Evolutionary conservation across 2,329 filamentous ascomycete species (phyloP), one percentile per base, ranked within the genome.

Genomic region (Xenoacremonium recifei): DNA sequence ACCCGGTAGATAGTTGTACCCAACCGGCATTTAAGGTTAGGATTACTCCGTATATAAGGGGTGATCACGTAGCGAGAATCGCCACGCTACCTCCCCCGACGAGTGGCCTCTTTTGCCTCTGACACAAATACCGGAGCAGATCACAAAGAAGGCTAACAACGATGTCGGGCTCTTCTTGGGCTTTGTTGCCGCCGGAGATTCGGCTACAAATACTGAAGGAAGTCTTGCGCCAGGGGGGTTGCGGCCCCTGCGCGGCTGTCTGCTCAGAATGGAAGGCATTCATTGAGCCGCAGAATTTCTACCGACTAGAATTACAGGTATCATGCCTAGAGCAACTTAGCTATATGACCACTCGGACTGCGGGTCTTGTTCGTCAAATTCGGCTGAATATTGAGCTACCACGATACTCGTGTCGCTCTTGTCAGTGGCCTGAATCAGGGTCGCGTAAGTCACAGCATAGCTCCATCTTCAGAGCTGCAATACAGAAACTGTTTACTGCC

Each of bases 401-500:
- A 37, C 33, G 42, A 39, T 48, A 48, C 17, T n/a, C 39, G 11
- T 48, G 45, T 48, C 45, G 27, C 17, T 39, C 18, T 40, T 48
- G 45, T 39, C 35, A 38, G 29, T 21, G 30, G 37, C 21, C 9
- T 21, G 33, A 44, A 29, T 44, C 37, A 31, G 13, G 9, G 11
- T 35, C 17, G 13, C 19, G 35, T n/a, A 23, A 13, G 15, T 30
- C n/a, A 21, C 37, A 23, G n/a, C 23, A 49, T 21, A 40, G 23
- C 32, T 36, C 25, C 23, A 50, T 58, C 38, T 37, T 61, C 35
- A 40, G 35, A 10, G 19, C 34, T 13, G 48, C 39, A 15, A 50
- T 61, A 30, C 21, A 17, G 41, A 59, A 55, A 35, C 52, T 64
- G 11, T 63, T 61, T 40, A 48, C 39, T 32, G 54, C 62, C 37